These are phyloP conservation scores for Citrullus mucosospermus DNA, from an alignment of 306 rosid species.

Conservation along the genomic window DNA sequence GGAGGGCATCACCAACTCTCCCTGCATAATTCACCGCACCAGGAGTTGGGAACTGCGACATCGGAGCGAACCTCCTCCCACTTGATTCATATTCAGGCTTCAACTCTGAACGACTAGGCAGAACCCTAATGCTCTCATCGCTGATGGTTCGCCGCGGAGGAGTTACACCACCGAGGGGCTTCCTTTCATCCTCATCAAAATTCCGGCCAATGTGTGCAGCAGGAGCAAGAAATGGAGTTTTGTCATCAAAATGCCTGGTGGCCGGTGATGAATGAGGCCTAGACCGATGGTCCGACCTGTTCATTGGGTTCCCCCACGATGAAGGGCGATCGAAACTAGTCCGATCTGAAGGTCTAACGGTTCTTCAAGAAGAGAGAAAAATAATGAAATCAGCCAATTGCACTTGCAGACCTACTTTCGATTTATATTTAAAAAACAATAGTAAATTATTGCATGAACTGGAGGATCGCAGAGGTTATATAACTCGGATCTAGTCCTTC, in stretches of 20 bases:
- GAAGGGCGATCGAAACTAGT: slow-evolving; percentile 52
- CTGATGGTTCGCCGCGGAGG: slow-evolving; percentile 53
- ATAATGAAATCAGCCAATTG: slow-evolving; percentile 1
- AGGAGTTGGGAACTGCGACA: slow-evolving; percentile 26
- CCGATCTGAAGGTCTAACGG: slow-evolving; percentile 62
- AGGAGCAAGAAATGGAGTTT: slow-evolving; percentile 50
- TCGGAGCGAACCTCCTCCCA: slow-evolving; percentile 35
- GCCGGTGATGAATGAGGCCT: slow-evolving; percentile 83
- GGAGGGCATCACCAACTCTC: slow-evolving; percentile 31
- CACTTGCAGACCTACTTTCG: slow-evolving; percentile 18
- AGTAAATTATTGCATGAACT: not conserved
- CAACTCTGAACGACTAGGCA: slow-evolving; percentile 32
- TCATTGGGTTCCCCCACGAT: slow-evolving; percentile 58
- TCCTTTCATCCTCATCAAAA: slow-evolving; percentile 95
- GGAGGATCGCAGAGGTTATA: not conserved
- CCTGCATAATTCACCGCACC: slow-evolving; percentile 35
- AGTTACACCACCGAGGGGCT: slow-evolving; percentile 70
- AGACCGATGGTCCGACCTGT: slow-evolving; percentile 68
- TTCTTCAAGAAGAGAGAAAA: slow-evolving; percentile 18
- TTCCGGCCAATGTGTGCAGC: slow-evolving; percentile 72
- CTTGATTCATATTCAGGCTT: slow-evolving; percentile 38
- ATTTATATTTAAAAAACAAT: not conserved
- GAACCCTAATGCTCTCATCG: slow-evolving; percentile 51
- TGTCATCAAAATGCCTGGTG: slow-evolving; percentile 68
- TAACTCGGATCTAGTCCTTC: not conserved